Base-by-base conservation (phyloP, 805 yeast genomes). In the Saturnispora hagleri region DNA sequence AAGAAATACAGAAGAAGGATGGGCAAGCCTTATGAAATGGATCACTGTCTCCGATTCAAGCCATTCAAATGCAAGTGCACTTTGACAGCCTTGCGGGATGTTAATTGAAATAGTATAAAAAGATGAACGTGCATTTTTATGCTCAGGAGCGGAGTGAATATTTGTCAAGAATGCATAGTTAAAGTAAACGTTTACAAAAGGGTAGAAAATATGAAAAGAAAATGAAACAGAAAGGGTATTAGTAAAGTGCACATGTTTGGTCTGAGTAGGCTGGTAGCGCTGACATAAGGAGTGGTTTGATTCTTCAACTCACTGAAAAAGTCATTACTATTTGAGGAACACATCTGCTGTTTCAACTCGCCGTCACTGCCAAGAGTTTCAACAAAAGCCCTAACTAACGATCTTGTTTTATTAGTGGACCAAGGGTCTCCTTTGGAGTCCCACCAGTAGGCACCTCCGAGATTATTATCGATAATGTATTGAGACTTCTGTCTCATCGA, bases 391-490 rank as follows among this genome's bases (percentile, higher is more conserved):
- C 62, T 53, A 9, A 81, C 58, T 27, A 81, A 62, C 0, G 82
- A 76, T 35, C 70, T 59, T 1, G 60, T 50, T 2, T 60, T 58
- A 45, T 69, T 58, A 2, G 38, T 34, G 46, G 66, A 61, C 43
- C 46, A 60, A 2, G 66, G 60, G 60, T 89, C 96, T 2, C 96
- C 96, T 52, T 83, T 75, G 0, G 96, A 83, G 60, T 91, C 97
- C 98, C 98, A 91, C 84, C 87, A 90, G 80, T 93, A 82, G 0
- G 86, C 96, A 0, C 99, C 98, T 0, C 84, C 95, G 9, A 89
- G 68, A 0, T 70, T 61, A 6, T 69, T 64, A 20, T 65, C 58
- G 40, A 56, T 58, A 7, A 84, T 79, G 58, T 79, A 89, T 28
- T 69, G 59, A 0, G 88, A 89, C 63, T 91, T 93, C 17, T 59